Evolutionary conservation across 2,329 filamentous ascomycete genomes (phyloP), one percentile per base, ranked within the genome.

Genomic region (Alternaria sp.): DNA sequence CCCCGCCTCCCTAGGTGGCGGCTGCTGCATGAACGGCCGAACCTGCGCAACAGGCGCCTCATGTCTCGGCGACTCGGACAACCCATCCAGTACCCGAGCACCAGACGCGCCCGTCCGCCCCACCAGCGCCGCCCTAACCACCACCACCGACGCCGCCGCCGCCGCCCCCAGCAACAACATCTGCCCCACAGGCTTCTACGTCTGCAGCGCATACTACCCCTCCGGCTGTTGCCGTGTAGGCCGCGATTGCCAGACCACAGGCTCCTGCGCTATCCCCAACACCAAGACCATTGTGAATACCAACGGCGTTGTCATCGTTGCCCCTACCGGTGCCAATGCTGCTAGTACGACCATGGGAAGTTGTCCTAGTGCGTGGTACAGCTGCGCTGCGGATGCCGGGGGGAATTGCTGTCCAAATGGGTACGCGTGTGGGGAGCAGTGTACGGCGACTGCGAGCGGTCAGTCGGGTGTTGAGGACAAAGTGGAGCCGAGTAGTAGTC

Each of bases 121-220:
- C 1, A 82, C 80, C 1, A 78, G 76, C 60, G 75, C 77, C 23
- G 67, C 78, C 28, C 75, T 81, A 11, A 55, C 45, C 10, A 59
- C 58, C 2, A 73, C 50, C 21, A 39, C 72, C 92, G 2, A 2
- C 17, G 17, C 1, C 17, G 73, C 80, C 67, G 69, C 66, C 83
- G 55, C 50, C 21, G 45, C 72, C 92, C 89, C 0, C 91, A 92
- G 4, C n/a, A 62, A 65, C 3, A 63, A 65, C 21, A 71, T 84
- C 68, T 98, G 94, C 69, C 94, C 94, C 0, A 93, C 89, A 0
- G 93, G 93, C 2, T 98, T 93, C 81, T 98, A 98, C 77, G 89
- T 92, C 50, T 98, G 94, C 77, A 86, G 89, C 2, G 94, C 94
- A 2, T 88, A 88, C 59, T 92, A 93, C 58, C 81, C 85, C 2